Base-by-base conservation (phyloP, 306 rosid species). In the Arachis hypogaea region DNA sequence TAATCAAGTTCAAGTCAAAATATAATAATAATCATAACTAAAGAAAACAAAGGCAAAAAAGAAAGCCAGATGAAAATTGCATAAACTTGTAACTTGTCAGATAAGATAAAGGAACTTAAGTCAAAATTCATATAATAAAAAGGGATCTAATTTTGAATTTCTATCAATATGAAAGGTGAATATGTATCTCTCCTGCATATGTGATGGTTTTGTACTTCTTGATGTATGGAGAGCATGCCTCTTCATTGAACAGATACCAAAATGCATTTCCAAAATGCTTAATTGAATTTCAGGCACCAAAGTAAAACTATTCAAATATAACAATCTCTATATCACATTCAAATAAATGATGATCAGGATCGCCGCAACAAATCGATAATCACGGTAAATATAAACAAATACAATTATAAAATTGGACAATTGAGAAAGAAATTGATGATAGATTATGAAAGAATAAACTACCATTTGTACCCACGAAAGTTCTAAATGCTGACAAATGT, bases 151-250 rank as follows among this genome's bases (percentile, higher is more conserved):
- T 6, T 72, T 57, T 72, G 65, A 46, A 11, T n/a, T 1, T 29
- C 41, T 14, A 61, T 46, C 11, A 50, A 10, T 40, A 58, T 11
- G 56, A 69, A 41, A 64, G 2, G 6, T 30, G 44, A 61, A 14
- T 54, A 16, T 69, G 64, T 92, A 90, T 98, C 98, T 95, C 99
- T 72, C 99, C 98, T 0, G 99, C 98, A 79, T 95, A 98, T 73
- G 92, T 92, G 85, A 95, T 92, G 68, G 99, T 95, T 84, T 95
- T 95, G 90, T 83, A 95, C 93, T 95, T 95, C 97, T 90, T 95
- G 12, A 95, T 98, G 82, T 92, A 95, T 7, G 99, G 99, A 4
- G 99, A 95, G 18, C 98, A 98, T 0, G 99, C 95, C 81, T 95
- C 99, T 69, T 95, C 99, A 69, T 95, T 95, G 82, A 95, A 95